Evolutionary conservation across 140 eudicot species (phyloP).

Genomic region (Stevia rebaudiana): DNA sequence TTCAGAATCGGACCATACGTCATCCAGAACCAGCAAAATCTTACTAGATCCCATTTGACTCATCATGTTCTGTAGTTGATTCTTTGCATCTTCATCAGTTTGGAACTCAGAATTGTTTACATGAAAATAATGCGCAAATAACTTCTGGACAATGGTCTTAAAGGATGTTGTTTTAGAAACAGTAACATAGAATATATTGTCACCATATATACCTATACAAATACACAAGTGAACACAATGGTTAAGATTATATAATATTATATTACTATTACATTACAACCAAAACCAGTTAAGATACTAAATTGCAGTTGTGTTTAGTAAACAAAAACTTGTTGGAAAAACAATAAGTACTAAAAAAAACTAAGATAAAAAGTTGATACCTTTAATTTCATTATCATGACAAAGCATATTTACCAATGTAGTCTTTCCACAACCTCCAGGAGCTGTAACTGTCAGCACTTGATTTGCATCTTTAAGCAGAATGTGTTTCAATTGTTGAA

Average conservation of each 20-base stretch:
- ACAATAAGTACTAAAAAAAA: neutral
- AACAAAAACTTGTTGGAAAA: neutral
- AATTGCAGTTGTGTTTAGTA: neutral
- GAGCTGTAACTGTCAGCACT: conserved; percentile 45
- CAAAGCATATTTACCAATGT: conserved; percentile 41
- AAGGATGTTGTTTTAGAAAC: conserved; percentile 31
- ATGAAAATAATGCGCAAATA: conserved; percentile 23
- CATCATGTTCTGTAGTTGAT: conserved; percentile 31
- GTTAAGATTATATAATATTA: neutral
- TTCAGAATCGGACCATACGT: conserved; percentile 40
- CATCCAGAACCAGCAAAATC: conserved; percentile 47
- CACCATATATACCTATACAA: conserved; percentile 29
- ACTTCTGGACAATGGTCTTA: conserved; percentile 29
- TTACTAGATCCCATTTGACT: conserved; percentile 19
- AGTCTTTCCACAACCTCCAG: conserved; percentile 60
- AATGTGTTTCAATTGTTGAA: conserved; percentile 29
- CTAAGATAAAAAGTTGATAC: conserved; percentile 7
- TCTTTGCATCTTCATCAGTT: conserved; percentile 45
- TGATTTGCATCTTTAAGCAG: conserved; percentile 19
- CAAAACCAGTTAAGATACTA: neutral
- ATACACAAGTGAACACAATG: neutral
- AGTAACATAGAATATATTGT: conserved; percentile 40
- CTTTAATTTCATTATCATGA: conserved; percentile 39
- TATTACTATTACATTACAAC: neutral
- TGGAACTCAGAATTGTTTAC: conserved; percentile 22